phyloP scores from a whole-genome alignment of 2,329 filamentous ascomycete genomes.

The Penicillium hordei region DNA sequence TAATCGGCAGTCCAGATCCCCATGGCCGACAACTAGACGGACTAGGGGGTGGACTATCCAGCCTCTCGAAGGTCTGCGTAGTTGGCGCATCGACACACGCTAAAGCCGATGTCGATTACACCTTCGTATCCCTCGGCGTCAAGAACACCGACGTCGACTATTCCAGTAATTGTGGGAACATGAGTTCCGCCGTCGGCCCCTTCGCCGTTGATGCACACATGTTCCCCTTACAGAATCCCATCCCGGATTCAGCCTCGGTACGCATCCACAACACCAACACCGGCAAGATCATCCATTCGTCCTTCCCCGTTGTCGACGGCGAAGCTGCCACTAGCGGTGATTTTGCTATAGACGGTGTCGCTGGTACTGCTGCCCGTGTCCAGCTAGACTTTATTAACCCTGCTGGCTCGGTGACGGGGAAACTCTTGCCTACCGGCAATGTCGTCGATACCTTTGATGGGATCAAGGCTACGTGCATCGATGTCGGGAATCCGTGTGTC shows the following conservation, averaged over 20 bases:
- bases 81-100: constrained; percentile 53
- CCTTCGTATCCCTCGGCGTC: constrained; percentile 68
- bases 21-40: constrained; percentile 70
- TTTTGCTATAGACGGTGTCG: constrained; percentile 64
- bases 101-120: constrained; percentile 65
- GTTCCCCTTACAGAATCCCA: constrained; percentile 25
- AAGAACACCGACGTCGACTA: constrained; percentile 61
- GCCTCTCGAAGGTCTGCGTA: constrained; percentile 69
- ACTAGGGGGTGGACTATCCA: constrained; percentile 67
- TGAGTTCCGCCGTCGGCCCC: constrained; percentile 66
- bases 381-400: constrained; percentile 63
- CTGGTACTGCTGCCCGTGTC: constrained; percentile 58
- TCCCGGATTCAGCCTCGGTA: constrained; percentile 46
- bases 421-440: constrained; percentile 60
- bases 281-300: constrained; percentile 60
- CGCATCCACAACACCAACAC: constrained; percentile 72
- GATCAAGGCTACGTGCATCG: constrained; percentile 58
- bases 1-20: constrained; percentile 65
- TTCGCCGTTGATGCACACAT: constrained; percentile 60
- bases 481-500: constrained; percentile 64
- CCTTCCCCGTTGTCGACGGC: constrained; percentile 54
- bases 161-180: constrained; percentile 74
- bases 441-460: constrained; percentile 53
- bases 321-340: constrained; percentile 54
- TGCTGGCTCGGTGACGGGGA: constrained; percentile 63